Evolutionary conservation across 805 yeast genomes (phyloP).

Genomic region (Saccharomycopsis oosterbeekiorum): DNA sequence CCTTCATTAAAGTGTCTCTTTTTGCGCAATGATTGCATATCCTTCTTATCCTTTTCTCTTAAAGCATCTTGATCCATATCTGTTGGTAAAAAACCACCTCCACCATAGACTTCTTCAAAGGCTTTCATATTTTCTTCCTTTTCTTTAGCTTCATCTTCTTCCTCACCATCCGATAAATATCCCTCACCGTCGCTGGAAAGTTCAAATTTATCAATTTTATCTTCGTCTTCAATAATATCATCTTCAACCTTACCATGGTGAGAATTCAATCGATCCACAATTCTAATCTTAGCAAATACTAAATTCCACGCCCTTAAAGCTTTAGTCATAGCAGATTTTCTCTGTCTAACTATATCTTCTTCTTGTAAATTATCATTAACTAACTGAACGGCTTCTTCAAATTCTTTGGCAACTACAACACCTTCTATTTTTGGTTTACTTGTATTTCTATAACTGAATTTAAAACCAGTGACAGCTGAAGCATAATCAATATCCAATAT

Average conservation of each 20-base stretch:
- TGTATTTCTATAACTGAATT: conserved; percentile 41
- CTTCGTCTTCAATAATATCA: not conserved
- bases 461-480: conserved; percentile 80
- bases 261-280: conserved; percentile 35
- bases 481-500: conserved; percentile 69
- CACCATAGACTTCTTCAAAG: conserved; percentile 8
- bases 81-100: conserved; percentile 16
- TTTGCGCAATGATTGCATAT: not conserved
- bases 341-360: conserved; percentile 38
- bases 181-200: conserved; percentile 17
- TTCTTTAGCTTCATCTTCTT: conserved; percentile 18
- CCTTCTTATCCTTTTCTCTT: not conserved
- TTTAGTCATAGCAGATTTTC: conserved; percentile 35
- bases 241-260: conserved; percentile 38
- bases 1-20: not conserved
- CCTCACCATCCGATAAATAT: conserved; percentile 15
- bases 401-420: conserved; percentile 58
- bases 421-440: conserved; percentile 68
- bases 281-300: conserved; percentile 40
- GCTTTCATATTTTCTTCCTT: conserved; percentile 12
- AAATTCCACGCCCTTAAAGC: conserved; percentile 47
- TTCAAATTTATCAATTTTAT: conserved; percentile 7
- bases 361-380: conserved; percentile 41
- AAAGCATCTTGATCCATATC: conserved; percentile 15
- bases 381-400: conserved; percentile 45